Percentiles rank a stretch among this genome's conserved stretches.
These are phyloP conservation scores for Candida ficus DNA, from an alignment of 805 yeast species.

Conservation along the genomic window DNA sequence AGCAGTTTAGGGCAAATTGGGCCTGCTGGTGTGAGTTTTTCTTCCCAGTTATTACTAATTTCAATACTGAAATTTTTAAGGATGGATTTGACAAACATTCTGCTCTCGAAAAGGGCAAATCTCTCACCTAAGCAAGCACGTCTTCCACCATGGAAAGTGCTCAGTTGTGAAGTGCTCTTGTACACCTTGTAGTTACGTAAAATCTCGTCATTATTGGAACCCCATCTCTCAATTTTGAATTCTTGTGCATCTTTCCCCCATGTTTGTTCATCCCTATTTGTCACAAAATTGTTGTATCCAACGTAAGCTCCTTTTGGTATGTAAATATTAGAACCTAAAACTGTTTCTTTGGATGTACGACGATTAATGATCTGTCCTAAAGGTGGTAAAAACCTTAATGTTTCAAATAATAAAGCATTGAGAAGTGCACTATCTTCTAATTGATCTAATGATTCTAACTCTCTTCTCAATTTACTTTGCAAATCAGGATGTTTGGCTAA, in stretches of 20 bases:
- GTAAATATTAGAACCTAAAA: conserved; percentile 36
- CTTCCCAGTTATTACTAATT: conserved; percentile 41
- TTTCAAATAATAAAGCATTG: conserved; percentile 37
- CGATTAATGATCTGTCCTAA: conserved; percentile 52
- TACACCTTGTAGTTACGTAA: conserved; percentile 34
- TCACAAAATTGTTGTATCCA: conserved; percentile 50
- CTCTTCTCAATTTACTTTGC: conserved; percentile 30
- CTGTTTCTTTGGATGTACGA: conserved; percentile 32
- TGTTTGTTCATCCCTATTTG: conserved; percentile 37
- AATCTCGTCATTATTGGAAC: conserved; percentile 33
- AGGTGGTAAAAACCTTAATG: conserved; percentile 50
- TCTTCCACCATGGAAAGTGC: conserved; percentile 55
- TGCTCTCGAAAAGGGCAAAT: conserved; percentile 44
- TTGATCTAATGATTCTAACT: conserved; percentile 7
- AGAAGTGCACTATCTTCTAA: conserved; percentile 25
- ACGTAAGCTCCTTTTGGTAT: conserved; percentile 49
- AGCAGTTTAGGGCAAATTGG: conserved; percentile 47
- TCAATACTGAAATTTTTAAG: conserved; percentile 32
- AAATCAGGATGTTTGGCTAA: conserved; percentile 36
- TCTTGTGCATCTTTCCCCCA: conserved; percentile 44
- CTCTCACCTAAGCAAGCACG: conserved; percentile 60
- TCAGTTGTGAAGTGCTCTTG: conserved; percentile 40
- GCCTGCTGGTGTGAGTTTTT: conserved; percentile 51
- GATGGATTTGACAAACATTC: conserved; percentile 33
- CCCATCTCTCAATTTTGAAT: conserved; percentile 52